Percentiles rank a stretch among this genome's conserved stretches.
Evolutionary conservation across 176 grass and related monocot species (phyloP).

Genomic region (Panicum miliaceum): DNA sequence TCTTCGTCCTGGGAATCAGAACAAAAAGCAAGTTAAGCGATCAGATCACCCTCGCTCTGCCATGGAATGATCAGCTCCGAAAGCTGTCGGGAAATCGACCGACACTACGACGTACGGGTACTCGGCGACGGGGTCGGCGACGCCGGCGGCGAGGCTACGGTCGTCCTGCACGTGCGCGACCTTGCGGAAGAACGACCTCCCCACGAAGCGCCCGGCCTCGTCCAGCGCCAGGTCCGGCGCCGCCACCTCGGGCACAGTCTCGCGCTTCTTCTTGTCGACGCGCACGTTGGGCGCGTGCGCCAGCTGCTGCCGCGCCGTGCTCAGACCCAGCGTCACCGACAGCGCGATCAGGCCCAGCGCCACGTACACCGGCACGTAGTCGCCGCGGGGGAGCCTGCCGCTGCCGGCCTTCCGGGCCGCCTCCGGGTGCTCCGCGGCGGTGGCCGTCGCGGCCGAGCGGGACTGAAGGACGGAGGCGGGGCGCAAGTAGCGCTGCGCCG

Average conservation of each 20-base stretch:
- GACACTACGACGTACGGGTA: conserved; percentile 16
- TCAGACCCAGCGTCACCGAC: conserved; percentile 54
- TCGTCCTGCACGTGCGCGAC: conserved; percentile 75
- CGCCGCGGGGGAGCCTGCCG: conserved; percentile 35
- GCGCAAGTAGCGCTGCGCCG: not conserved
- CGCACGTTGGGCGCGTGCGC: conserved; percentile 78
- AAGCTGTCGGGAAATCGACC: not conserved
- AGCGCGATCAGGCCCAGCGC: conserved; percentile 60
- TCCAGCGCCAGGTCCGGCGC: conserved; percentile 58
- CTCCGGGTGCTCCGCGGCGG: conserved; percentile 4
- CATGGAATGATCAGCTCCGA: not conserved
- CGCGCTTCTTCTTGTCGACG: conserved; percentile 86
- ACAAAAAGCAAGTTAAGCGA: not conserved
- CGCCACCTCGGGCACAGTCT: conserved; percentile 69
- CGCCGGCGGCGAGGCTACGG: conserved; percentile 52
- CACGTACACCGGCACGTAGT: conserved; percentile 75
- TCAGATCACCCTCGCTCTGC: not conserved
- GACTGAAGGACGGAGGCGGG: not conserved
- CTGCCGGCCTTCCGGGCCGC: no score
- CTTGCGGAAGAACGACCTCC: conserved; percentile 68
- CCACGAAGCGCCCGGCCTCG: conserved; percentile 60
- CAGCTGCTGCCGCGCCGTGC: conserved; percentile 76
- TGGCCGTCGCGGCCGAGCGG: not conserved
- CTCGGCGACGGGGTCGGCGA: conserved; percentile 48
- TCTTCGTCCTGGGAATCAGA: conserved; percentile 27